Percentiles rank a stretch among this genome's conserved stretches.
Conservation (phyloP, 2,329 filamentous ascomycete genomes). For the Aspergillus transmontanensis region DNA sequence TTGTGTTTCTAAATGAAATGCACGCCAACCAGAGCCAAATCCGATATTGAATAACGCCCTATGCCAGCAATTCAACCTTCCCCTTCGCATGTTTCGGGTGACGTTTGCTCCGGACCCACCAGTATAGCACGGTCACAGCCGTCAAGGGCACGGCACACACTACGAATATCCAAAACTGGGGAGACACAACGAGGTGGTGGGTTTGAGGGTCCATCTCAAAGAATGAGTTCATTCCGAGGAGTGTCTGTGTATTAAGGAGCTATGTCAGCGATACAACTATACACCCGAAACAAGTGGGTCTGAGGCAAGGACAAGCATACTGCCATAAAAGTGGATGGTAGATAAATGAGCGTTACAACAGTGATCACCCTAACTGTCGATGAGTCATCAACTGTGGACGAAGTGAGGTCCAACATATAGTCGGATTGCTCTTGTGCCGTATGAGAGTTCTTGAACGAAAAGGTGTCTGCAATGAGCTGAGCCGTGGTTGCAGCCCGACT, state of each 20-base stretch:
- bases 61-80: slow-evolving; percentile 4
- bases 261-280: not conserved
- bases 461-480: slow-evolving; percentile 24
- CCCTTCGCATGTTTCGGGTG: slow-evolving; percentile 3
- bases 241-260: slow-evolving; percentile 26
- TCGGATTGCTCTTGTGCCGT: slow-evolving; percentile 24
- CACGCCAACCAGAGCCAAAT: not conserved
- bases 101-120: slow-evolving; percentile 14
- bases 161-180: slow-evolving; percentile 45
- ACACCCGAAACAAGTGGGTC: not conserved
- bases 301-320: slow-evolving; percentile 19
- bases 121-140: slow-evolving; percentile 32
- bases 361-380: slow-evolving; percentile 32
- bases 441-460: slow-evolving; percentile 24
- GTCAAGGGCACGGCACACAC: slow-evolving; percentile 35
- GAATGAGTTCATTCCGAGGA: slow-evolving; percentile 47
- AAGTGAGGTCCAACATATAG: slow-evolving; percentile 28
- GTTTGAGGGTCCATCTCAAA: slow-evolving; percentile 37
- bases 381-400: slow-evolving; percentile 31
- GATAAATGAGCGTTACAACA: slow-evolving; percentile 33
- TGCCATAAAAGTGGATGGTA: slow-evolving; percentile 41
- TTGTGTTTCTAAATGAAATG: not conserved
- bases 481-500: slow-evolving; percentile 21
- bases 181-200: slow-evolving; percentile 32
- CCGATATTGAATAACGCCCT: not conserved